A percentile compares a stretch with the other conserved stretches of the same genome.
These are phyloP conservation scores for Trichoderma sp. DNA, from an alignment of 2,329 filamentous ascomycete species.

Conservation along the genomic window DNA sequence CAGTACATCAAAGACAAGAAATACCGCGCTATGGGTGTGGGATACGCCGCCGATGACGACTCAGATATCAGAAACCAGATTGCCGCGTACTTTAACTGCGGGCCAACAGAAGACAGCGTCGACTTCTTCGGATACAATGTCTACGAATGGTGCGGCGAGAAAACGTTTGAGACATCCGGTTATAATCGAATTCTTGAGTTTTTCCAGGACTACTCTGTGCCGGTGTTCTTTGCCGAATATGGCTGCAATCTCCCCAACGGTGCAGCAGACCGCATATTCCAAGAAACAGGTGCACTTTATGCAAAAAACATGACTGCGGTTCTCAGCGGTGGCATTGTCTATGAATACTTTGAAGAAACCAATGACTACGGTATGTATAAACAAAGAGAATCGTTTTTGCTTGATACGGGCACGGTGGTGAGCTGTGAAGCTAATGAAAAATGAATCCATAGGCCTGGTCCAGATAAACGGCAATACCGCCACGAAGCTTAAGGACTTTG, in stretches of 20 bases:
- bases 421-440: constrained; percentile 15
- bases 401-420: not conserved
- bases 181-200: constrained; percentile 81
- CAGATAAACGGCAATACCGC: constrained; percentile 56
- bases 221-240: constrained; percentile 98
- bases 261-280: constrained; percentile 69
- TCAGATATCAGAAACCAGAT: constrained; percentile 75
- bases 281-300: constrained; percentile 81
- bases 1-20: constrained; percentile 79
- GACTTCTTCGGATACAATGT: constrained; percentile 99
- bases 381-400: not conserved
- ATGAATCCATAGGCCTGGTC: constrained; percentile 56
- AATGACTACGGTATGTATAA: constrained; percentile 76
- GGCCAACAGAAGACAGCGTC: constrained; percentile 60
- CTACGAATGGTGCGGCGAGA: constrained; percentile 97
- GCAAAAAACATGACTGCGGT: constrained; percentile 76
- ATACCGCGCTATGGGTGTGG: constrained; percentile 79
- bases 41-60: constrained; percentile 96
- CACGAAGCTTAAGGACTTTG: constrained; percentile 71
- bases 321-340: constrained; percentile 95
- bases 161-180: constrained; percentile 70
- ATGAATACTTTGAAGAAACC: constrained; percentile 92
- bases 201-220: constrained; percentile 85
- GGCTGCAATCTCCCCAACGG: constrained; percentile 75
- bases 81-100: constrained; percentile 94